Evolutionary conservation across 1,139 yeast genomes (phyloP).

Genomic region (Suhomyces coccinellae): DNA sequence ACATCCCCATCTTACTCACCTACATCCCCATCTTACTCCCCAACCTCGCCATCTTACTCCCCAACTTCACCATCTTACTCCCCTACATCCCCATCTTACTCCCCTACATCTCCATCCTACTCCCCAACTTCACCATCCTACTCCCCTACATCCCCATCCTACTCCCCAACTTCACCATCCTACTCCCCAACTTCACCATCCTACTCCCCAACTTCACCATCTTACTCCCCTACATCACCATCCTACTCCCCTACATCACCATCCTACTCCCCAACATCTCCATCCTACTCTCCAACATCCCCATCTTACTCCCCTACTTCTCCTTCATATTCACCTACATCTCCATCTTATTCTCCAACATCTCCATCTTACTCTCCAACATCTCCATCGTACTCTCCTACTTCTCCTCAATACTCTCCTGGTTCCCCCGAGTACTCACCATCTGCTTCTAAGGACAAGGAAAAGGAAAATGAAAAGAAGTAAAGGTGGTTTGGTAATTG

Average conservation of each 20-base stretch:
- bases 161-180: conserved; percentile 54
- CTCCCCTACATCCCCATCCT: conserved; percentile 70
- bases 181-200: conserved; percentile 65
- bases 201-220: conserved; percentile 64
- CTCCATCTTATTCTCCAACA: conserved; percentile 61
- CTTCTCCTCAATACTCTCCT: conserved; percentile 60
- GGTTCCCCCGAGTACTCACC: conserved; percentile 64
- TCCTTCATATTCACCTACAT: conserved; percentile 57
- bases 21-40: conserved; percentile 73
- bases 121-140: conserved; percentile 76
- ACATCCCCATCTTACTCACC: conserved; percentile 74
- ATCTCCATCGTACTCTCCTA: conserved; percentile 57
- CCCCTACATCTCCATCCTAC: conserved; percentile 70
- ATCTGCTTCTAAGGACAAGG: conserved; percentile 45
- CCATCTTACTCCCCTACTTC: conserved; percentile 65
- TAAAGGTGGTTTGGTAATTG: neutral
- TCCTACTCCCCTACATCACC: conserved; percentile 65
- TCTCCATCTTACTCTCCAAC: conserved; percentile 64
- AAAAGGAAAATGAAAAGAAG: conserved; percentile 10
- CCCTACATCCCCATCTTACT: conserved; percentile 72
- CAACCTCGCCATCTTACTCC: conserved; percentile 70
- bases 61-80: conserved; percentile 73
- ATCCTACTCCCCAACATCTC: conserved; percentile 52
- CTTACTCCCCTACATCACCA: conserved; percentile 68
- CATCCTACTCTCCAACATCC: conserved; percentile 50